These are phyloP conservation scores for Calonectria pteridis DNA, from an alignment of 2,329 filamentous ascomycete species.

Conservation along the genomic window DNA sequence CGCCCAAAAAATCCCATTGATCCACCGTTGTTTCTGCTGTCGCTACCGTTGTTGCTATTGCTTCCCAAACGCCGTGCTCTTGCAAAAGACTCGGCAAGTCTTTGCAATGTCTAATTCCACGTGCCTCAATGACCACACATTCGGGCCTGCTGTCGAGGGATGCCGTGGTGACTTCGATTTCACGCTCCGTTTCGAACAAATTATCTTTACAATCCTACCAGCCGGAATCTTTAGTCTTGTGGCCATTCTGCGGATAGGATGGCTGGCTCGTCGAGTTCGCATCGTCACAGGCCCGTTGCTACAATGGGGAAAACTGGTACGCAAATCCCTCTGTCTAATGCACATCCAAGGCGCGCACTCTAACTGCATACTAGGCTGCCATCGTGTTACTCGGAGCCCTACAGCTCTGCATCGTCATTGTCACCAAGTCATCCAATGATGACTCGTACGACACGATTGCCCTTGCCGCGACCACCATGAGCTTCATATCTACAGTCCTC, in stretches of 20 bases:
- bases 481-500: not conserved
- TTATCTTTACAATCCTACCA: conserved; percentile 56
- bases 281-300: not conserved
- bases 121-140: conserved; percentile 50
- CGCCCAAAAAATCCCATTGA: not conserved
- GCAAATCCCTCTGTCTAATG: not conserved
- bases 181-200: conserved; percentile 58
- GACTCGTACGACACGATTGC: not conserved
- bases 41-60: not conserved
- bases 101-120: conserved; percentile 2
- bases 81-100: conserved; percentile 6
- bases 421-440: not conserved
- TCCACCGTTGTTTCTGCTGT: not conserved
- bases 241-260: conserved; percentile 27
- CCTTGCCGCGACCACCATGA: not conserved
- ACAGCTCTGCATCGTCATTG: not conserved
- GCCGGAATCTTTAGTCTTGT: conserved; percentile 43
- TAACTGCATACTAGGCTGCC: not conserved
- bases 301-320: conserved; percentile 4
- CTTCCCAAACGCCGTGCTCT: not conserved
- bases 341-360: not conserved
- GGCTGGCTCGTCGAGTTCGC: conserved; percentile 1
- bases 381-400: not conserved
- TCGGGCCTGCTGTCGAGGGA: conserved; percentile 57
- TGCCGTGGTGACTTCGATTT: conserved; percentile 61